Evolutionary conservation across 257 asterid species (phyloP), one percentile per base, ranked within the genome.

Genomic region (Perilla frutescens): DNA sequence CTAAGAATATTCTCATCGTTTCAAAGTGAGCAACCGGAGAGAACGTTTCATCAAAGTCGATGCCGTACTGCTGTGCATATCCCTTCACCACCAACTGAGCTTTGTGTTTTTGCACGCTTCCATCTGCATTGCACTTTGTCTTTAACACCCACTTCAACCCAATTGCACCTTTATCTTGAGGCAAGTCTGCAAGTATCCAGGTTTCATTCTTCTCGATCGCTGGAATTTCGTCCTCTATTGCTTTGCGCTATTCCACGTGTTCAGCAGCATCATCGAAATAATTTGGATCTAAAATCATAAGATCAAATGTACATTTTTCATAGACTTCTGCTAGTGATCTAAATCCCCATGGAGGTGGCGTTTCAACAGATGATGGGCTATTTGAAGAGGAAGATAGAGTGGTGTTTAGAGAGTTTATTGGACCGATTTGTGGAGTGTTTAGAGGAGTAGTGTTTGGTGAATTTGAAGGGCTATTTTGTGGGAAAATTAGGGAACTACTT

Each of bases 181-280:
- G 8, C 45, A 41, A 37, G 12, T 72, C 49, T 39, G 15, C 55
- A 8, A 63, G 71, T 10, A 70, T 51, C 81, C 70, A 77, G 2
- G 67, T 77, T 3, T 5, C 34, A 59, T 77, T 13, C 8, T 70
- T 74, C 56, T 74, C 6, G 36, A 74, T 74, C 1, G 44, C 68
- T 48, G 32, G 34, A 0, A 57, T 32, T 10, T 57, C 63, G 14
- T 57, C 63, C 43, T 57, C 63, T 43, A 57, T 57, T 57, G 63
- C 63, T 32, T 31, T 57, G 7, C 43, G 3, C 43, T 43, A 57
- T 11, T 57, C 15, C 63, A 3, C 43, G 4, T 31, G 7, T 31
- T 9, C 63, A 29, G 11, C 63, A 3, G 43, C 63, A 57, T n/a
- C 43, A 8, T 31, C 3, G 14, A 57, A 57, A 4, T 15, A 5